phyloP scores from a whole-genome alignment of 140 eudicot genomes.

The Ambrosia hybrid region DNA sequence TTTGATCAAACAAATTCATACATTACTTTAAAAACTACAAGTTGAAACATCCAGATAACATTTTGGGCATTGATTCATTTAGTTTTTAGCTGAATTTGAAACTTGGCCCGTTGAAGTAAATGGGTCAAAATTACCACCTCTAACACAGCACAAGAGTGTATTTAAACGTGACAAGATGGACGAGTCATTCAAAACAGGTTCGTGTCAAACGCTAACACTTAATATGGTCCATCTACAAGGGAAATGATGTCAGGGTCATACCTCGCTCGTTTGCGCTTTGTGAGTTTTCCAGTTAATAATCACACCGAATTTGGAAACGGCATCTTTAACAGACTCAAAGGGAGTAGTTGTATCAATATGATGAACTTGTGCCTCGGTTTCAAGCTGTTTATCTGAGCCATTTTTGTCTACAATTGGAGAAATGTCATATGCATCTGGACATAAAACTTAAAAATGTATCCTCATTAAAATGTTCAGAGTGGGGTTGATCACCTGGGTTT shows the following conservation, averaged over 20 bases:
- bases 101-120: no score
- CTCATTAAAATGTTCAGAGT: no score
- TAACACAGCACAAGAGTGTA: no score
- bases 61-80: no score
- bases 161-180: no score
- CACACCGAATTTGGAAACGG: conserved; percentile 85
- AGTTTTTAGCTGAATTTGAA: no score
- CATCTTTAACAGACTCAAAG: conserved; percentile 76
- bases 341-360: conserved; percentile 74
- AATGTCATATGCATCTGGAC: conserved; percentile 30
- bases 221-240: no score
- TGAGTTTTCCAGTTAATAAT: conserved; percentile 91
- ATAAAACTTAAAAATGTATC: conserved; percentile 25
- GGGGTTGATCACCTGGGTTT: conserved; percentile 1
- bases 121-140: no score
- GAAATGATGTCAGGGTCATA: conserved; percentile 2
- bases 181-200: no score
- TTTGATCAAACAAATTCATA: background rate
- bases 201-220: no score
- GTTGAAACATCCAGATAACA: no score
- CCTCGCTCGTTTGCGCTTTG: conserved; percentile 67
- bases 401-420: conserved; percentile 1
- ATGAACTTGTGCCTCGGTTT: background rate
- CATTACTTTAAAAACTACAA: background rate
- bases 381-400: conserved; percentile 19